Percentiles rank a stretch among this genome's conserved stretches.
These are phyloP conservation scores for Cokeromyces recurvatus DNA, from an alignment of 371 early-diverging fungal genomes.

Conservation along the genomic window DNA sequence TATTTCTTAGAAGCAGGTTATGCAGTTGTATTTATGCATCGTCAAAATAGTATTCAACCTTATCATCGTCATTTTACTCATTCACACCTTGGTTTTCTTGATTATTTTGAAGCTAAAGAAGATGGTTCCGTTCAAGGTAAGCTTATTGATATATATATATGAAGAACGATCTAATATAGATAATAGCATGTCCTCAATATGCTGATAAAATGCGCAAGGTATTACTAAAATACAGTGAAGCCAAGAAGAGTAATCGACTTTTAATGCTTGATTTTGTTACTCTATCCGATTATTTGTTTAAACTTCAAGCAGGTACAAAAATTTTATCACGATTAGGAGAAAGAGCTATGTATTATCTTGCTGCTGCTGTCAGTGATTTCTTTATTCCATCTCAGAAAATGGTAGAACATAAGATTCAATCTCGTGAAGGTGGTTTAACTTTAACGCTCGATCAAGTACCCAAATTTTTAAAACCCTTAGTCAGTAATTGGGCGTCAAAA, in stretches of 20 bases:
- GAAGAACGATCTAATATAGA: neutral
- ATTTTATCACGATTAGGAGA: constrained; percentile 62
- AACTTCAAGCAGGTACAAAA: constrained; percentile 71
- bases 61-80: constrained; percentile 90
- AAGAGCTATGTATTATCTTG: constrained; percentile 90
- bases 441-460: constrained; percentile 94
- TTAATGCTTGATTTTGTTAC: constrained; percentile 86
- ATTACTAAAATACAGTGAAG: constrained; percentile 52
- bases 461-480: constrained; percentile 90
- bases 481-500: constrained; percentile 83
- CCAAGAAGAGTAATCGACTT: constrained; percentile 59
- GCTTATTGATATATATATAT: neutral
- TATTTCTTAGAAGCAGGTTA: constrained; percentile 89
- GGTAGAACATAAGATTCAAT: constrained; percentile 96
- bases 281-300: constrained; percentile 89
- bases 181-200: constrained; percentile 58
- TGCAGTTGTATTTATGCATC: constrained; percentile 93
- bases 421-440: constrained; percentile 76
- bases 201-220: constrained; percentile 57
- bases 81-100: constrained; percentile 69
- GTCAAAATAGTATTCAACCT: constrained; percentile 92
- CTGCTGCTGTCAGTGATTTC: constrained; percentile 98
- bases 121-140: constrained; percentile 60
- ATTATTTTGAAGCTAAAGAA: constrained; percentile 59
- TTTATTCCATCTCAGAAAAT: constrained; percentile 88